Evolutionary conservation across 192 early-diverging fungal species (phyloP), one percentile per base, ranked within the genome.

Genomic region (Backusella mclennaniae): DNA sequence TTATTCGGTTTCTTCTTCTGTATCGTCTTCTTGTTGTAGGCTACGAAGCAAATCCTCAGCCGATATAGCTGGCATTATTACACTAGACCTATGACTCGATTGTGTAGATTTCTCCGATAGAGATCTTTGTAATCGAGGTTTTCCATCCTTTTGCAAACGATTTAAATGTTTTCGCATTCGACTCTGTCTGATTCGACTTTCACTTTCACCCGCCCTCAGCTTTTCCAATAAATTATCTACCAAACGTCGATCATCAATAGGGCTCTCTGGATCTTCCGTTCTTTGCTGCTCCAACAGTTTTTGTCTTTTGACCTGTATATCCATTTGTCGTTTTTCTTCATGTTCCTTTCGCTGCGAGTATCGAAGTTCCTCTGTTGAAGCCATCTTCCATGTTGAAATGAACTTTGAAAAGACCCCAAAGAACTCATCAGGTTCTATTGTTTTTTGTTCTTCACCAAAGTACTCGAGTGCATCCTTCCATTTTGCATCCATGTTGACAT

Each of bases 331-430:
- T 4, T 68, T 66, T 46, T 81, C 76, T 33, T 81, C 76, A 35
- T 76, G 75, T 23, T 71, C 71, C 7, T 66, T 68, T 49, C 49
- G 14, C n/a, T 66, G 66, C 19, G 46, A 56, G 7, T 77, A 38
- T 17, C 63, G 42, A 1, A 72, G 69, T 67, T 77, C 67, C 29
- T 52, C 76, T 17, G n/a, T 66, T 2, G n/a, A 35, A 0, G 70
- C 70, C 6, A 84, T 83, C 77, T 89, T 87, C 73, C 92, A 95
- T n/a, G 87, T 88, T 11, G 87, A 85, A 0, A 85, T 82, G 66
- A 95, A 95, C 7, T 86, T 90, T 69, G 90, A 89, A 84, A 94
- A 93, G 6, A 92, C 84, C 56, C 91, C 89, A 84, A 95, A 95
- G 79, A 95, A 94, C 74, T 94, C 92, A 71, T 95, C 93, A 14